These are phyloP conservation scores for Coprinopsis strossmayeri DNA, from an alignment of 768 basidiomycete genomes.

Conservation along the genomic window DNA sequence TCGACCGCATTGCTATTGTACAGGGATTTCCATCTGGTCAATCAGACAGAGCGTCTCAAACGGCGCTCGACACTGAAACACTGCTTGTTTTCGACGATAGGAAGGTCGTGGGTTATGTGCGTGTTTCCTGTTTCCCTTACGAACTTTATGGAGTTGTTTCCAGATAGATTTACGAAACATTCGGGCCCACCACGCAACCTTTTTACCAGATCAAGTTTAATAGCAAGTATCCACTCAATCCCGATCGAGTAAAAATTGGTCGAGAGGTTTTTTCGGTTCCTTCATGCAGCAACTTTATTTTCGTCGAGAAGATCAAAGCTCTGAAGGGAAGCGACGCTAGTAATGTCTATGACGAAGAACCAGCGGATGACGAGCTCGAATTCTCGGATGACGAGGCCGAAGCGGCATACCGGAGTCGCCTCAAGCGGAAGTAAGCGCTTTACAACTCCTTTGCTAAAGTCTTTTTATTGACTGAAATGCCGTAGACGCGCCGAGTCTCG, in stretches of 20 bases:
- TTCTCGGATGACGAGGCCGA: slow-evolving; percentile 96
- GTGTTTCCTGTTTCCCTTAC: slow-evolving; percentile 21
- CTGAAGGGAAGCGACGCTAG: slow-evolving; percentile 90
- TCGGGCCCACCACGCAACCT: slow-evolving; percentile 88
- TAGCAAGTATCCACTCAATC: slow-evolving; percentile 53
- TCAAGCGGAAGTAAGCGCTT: slow-evolving; percentile 51
- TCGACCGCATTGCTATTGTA: slow-evolving; percentile 69
- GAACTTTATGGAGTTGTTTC: slow-evolving; percentile 13
- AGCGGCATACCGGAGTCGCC: slow-evolving; percentile 55
- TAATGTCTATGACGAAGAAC: slow-evolving; percentile 93
- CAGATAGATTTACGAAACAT: slow-evolving; percentile 84
- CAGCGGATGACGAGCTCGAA: slow-evolving; percentile 82
- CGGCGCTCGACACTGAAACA: slow-evolving; percentile 82
- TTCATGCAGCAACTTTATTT: slow-evolving; percentile 76
- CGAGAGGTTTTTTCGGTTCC: slow-evolving; percentile 81
- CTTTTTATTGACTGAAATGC: slow-evolving; percentile 5
- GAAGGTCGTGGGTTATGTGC: slow-evolving; percentile 84
- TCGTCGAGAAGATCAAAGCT: slow-evolving; percentile 60
- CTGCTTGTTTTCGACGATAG: slow-evolving; percentile 87
- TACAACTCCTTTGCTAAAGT: slow-evolving; percentile 6
- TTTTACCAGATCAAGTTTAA: slow-evolving; percentile 86
- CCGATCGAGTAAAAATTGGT: slow-evolving; percentile 44
- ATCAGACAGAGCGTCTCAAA: slow-evolving; percentile 42
- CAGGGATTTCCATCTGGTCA: slow-evolving; percentile 46
- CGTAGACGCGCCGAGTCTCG: slow-evolving; percentile 49